Evolutionary conservation across 495 filamentous ascomycete species (phyloP), one percentile per base, ranked within the genome.

Genomic region (Trypethelium eluteriae): DNA sequence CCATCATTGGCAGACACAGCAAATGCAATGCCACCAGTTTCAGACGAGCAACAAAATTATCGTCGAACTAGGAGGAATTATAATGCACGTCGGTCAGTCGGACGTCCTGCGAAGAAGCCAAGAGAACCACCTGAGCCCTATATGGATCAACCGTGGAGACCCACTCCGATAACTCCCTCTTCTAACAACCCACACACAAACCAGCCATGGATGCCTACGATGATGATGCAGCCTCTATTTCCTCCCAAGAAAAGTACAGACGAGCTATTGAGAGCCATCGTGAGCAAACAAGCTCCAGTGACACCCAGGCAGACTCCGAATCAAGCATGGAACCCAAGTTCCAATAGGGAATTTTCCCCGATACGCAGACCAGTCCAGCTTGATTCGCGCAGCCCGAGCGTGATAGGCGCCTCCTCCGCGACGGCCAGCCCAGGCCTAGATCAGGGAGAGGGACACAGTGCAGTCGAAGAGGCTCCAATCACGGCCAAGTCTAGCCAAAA

Each of bases 181-280:
- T 14, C 49, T 16, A 25, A 14, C 49, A 53, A 18, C 18, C 49
- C 49, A 25, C 49, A 25, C 49, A 53, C 49, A 25, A 53, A 53
- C 18, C 49, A 53, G 18, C 49, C 18, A 5, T 53, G 49, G 49
- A 53, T n/a, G 18, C 49, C 49, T 11, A 18, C n/a, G 34, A 32
- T 32, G 14, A 34, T 59, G 53, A 59, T 2, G 10, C 7, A 59
- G 14, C 53, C 53, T n/a, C 32, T 59, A 6, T 36, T 35, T 36
- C 32, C 32, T 7, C 32, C 53, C 32, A 59, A 59, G 53, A 18
- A 59, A 10, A 59, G 53, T 36, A 59, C 53, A 36, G 53, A 59
- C 10, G 53, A 59, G 53, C 53, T 36, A 36, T 36, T 36, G 53
- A 36, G 18, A 59, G 32, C 32, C 53, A 59, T 59, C 36, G 53